phyloP scores from a whole-genome alignment of 176 grass and related monocot genomes.

The Oryza australiensis region DNA sequence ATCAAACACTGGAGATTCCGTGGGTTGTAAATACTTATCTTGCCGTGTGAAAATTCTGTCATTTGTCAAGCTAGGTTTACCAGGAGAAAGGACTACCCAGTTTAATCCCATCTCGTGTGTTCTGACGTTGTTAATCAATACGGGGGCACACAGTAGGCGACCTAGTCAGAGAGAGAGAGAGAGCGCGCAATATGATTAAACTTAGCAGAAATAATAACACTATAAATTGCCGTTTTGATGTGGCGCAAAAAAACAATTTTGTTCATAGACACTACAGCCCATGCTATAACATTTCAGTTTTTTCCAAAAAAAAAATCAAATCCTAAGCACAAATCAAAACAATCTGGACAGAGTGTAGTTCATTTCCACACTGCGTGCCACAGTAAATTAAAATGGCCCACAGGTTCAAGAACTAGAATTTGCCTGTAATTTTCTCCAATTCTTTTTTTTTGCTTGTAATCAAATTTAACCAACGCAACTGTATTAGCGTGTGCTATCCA shows the following conservation, averaged over 20 bases:
- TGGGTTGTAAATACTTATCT: not conserved
- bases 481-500: not conserved
- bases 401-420: not conserved
- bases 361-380: too few species aligned
- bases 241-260: too few species aligned
- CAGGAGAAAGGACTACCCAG: not conserved
- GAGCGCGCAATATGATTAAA: too few species aligned
- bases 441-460: not conserved
- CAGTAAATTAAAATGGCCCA: not conserved
- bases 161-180: not conserved
- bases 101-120: not conserved
- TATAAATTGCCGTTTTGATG: too few species aligned
- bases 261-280: too few species aligned
- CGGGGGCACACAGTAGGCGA: not conserved
- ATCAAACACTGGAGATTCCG: not conserved
- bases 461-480: not conserved
- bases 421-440: too few species aligned
- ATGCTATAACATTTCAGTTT: too few species aligned
- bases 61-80: not conserved
- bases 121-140: not conserved
- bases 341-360: too few species aligned
- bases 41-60: conserved; percentile 30
- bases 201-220: too few species aligned
- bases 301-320: too few species aligned
- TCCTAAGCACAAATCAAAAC: too few species aligned